phyloP scores from a whole-genome alignment of 257 asterid species.

The Jasminum sambac region DNA sequence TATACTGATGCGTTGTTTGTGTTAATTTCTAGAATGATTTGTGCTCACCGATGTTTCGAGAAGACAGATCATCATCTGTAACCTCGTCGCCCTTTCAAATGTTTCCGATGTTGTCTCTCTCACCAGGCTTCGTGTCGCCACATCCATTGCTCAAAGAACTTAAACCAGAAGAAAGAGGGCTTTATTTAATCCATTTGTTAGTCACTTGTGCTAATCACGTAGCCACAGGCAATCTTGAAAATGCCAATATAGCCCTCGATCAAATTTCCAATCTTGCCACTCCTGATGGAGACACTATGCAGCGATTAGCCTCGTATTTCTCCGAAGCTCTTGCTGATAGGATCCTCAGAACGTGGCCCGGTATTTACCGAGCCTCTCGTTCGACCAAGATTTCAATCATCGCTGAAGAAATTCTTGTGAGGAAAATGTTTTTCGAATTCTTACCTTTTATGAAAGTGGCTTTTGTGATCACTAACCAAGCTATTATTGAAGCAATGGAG shows the following conservation, averaged over 20 bases:
- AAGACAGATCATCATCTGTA: conserved; percentile 86
- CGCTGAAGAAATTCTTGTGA: conserved; percentile 66
- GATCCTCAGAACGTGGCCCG: conserved; percentile 79
- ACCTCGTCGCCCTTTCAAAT: conserved; percentile 68
- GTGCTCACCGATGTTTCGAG: conserved; percentile 65
- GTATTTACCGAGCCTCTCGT: conserved; percentile 70
- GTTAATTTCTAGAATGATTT: conserved; percentile 4
- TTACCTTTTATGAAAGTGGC: conserved; percentile 82
- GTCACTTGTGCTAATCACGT: conserved; percentile 88
- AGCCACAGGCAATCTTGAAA: conserved; percentile 68
- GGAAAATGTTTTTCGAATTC: conserved; percentile 74
- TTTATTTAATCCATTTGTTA: conserved; percentile 72
- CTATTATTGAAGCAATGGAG: conserved; percentile 92
- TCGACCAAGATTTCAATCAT: conserved; percentile 47
- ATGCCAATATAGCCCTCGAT: conserved; percentile 84
- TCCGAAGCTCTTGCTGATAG: conserved; percentile 85
- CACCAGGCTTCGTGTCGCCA: conserved; percentile 62
- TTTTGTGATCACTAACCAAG: conserved; percentile 72
- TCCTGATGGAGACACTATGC: conserved; percentile 91
- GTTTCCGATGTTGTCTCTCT: conserved; percentile 54
- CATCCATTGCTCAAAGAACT: conserved; percentile 81
- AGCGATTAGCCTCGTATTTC: conserved; percentile 80
- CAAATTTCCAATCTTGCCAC: conserved; percentile 87
- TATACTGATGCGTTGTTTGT: neutral
- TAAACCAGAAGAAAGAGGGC: conserved; percentile 89